Conservation (phyloP, 331 rosid species). For the Prunus yedoensis region DNA sequence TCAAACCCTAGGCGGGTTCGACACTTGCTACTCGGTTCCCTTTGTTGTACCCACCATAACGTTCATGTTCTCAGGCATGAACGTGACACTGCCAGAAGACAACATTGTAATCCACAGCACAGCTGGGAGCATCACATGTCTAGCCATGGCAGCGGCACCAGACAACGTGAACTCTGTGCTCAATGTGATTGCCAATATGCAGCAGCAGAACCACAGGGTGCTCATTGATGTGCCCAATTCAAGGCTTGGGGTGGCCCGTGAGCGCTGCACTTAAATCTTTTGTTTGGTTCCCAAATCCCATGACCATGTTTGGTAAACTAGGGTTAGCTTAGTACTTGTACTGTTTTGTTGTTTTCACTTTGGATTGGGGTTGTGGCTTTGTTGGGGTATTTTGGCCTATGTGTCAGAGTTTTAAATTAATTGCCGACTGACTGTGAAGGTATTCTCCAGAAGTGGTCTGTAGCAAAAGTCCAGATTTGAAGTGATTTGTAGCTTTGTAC, state of each 20-base stretch:
- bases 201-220: conserved; percentile 90
- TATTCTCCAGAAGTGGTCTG: no score
- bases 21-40: conserved; percentile 76
- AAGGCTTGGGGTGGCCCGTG: conserved; percentile 83
- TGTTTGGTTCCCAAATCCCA: neutral
- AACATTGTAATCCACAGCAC: conserved; percentile 79
- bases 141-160: conserved; percentile 87
- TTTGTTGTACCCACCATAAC: conserved; percentile 67
- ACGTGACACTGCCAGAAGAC: conserved; percentile 74
- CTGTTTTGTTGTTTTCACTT: neutral
- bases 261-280: conserved; percentile 50
- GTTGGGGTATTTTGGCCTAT: neutral
- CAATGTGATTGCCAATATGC: conserved; percentile 92
- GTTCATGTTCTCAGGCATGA: conserved; percentile 80
- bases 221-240: conserved; percentile 81
- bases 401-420: neutral
- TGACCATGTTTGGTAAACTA: neutral
- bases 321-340: neutral
- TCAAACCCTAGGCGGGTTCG: conserved; percentile 72
- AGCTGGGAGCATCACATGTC: conserved; percentile 58
- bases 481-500: conserved; percentile 6
- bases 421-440: neutral
- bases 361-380: neutral
- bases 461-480: conserved; percentile 6
- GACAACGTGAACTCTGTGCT: conserved; percentile 84